These are phyloP conservation scores for Geotrichum aggregatum DNA, from an alignment of 1,139 yeast genomes.

Conservation along the genomic window DNA sequence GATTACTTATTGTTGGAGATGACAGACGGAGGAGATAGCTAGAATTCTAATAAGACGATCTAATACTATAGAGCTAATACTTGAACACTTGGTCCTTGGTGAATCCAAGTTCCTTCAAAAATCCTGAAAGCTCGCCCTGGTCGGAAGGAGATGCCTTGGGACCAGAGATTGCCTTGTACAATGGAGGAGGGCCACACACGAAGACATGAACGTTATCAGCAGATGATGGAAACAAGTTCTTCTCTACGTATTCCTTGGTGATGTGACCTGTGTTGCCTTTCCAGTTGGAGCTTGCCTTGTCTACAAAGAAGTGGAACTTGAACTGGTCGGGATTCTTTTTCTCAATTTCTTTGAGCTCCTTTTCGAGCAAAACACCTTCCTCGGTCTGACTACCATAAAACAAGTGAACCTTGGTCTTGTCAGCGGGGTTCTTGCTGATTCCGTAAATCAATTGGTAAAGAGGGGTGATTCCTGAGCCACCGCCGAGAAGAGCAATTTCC, in stretches of 20 bases:
- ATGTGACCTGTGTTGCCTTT: slow-evolving; percentile 61
- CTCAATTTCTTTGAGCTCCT: slow-evolving; percentile 66
- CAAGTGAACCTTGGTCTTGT: slow-evolving; percentile 78
- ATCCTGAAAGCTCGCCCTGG: slow-evolving; percentile 92
- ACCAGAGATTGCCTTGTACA: slow-evolving; percentile 84
- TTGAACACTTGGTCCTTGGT: slow-evolving; percentile 84
- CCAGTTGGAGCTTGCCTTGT: slow-evolving; percentile 54
- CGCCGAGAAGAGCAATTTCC: slow-evolving; percentile 80
- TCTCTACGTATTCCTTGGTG: slow-evolving; percentile 59
- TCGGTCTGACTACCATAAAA: slow-evolving; percentile 76
- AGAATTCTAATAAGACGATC: neutral
- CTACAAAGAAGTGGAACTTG: slow-evolving; percentile 73
- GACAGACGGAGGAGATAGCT: slow-evolving; percentile 15
- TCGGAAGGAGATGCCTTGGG: slow-evolving; percentile 78
- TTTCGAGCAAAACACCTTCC: slow-evolving; percentile 70
- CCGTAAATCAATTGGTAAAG: slow-evolving; percentile 68
- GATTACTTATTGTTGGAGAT: slow-evolving; percentile 17
- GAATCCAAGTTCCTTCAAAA: slow-evolving; percentile 82
- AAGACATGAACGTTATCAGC: slow-evolving; percentile 64
- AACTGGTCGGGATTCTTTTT: slow-evolving; percentile 69
- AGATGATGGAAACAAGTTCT: slow-evolving; percentile 54
- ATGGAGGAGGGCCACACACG: slow-evolving; percentile 88
- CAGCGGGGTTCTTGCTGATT: slow-evolving; percentile 58
- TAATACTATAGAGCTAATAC: slow-evolving; percentile 35
- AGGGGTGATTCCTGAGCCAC: slow-evolving; percentile 96